Evolutionary conservation across 2,329 filamentous ascomycete species (phyloP).

Genomic region (Talaromyces albobiverticillius): DNA sequence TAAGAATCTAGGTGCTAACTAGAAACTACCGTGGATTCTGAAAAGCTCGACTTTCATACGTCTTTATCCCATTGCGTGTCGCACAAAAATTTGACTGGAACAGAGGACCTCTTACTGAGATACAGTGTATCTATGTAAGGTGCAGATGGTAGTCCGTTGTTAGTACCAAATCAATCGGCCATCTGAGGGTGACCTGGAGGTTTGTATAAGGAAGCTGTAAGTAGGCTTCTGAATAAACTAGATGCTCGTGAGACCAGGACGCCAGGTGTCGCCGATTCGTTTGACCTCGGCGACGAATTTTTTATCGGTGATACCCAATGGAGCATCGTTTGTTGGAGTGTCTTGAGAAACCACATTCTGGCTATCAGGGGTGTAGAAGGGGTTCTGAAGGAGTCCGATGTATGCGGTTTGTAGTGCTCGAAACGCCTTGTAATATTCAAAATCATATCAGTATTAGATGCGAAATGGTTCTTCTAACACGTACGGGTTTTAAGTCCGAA

Average conservation of each 20-base stretch:
- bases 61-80: background rate
- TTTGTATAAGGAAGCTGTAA: background rate
- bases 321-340: slow-evolving; percentile 42
- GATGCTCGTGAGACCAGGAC: slow-evolving; percentile 64
- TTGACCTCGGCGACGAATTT: slow-evolving; percentile 79
- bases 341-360: slow-evolving; percentile 60
- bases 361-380: slow-evolving; percentile 89
- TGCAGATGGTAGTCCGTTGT: background rate
- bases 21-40: background rate
- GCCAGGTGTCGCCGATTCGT: slow-evolving; percentile 81
- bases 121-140: background rate
- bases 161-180: background rate
- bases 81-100: background rate
- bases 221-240: slow-evolving; percentile 35
- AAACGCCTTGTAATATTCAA: slow-evolving; percentile 60
- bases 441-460: slow-evolving; percentile 14
- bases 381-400: slow-evolving; percentile 82
- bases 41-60: background rate
- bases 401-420: slow-evolving; percentile 91
- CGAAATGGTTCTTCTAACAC: slow-evolving; percentile 26
- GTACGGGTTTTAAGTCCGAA: slow-evolving; percentile 78
- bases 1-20: background rate
- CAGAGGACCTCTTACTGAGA: background rate
- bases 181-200: background rate
- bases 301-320: slow-evolving; percentile 72